These are phyloP conservation scores for Xylariaceae sp. DNA, from an alignment of 2,329 filamentous ascomycete species.

Conservation along the genomic window DNA sequence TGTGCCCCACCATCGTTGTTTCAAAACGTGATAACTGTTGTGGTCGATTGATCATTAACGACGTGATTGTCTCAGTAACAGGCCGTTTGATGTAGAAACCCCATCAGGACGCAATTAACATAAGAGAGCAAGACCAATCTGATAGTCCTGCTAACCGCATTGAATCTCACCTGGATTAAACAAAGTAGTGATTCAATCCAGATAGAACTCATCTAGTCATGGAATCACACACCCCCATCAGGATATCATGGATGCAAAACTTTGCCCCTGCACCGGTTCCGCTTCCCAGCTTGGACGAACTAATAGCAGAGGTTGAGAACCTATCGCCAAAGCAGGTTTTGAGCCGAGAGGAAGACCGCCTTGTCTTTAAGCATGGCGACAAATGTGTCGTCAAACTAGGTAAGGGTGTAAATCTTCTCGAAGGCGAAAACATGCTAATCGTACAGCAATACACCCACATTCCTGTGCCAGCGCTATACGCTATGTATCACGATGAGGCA, in stretches of 20 bases:
- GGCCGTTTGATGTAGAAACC: too few species aligned
- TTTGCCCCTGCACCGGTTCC: background rate
- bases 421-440: slow-evolving; percentile 33
- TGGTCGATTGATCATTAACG: too few species aligned
- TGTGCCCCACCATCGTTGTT: too few species aligned
- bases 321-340: background rate
- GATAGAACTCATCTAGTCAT: background rate
- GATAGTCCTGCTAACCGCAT: too few species aligned
- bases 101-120: too few species aligned
- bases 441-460: slow-evolving; percentile 23
- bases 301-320: background rate
- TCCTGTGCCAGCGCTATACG: slow-evolving; percentile 30
- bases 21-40: too few species aligned
- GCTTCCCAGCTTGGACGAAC: background rate
- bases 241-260: background rate
- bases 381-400: slow-evolving; percentile 26
- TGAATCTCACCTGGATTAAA: too few species aligned
- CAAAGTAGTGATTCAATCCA: too few species aligned
- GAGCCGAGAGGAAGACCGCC: background rate
- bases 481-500: slow-evolving; percentile 23
- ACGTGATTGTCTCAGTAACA: too few species aligned
- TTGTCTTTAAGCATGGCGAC: slow-evolving; percentile 18
- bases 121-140: too few species aligned
- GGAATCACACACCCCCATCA: background rate
- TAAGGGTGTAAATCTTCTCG: slow-evolving; percentile 20